phyloP scores from a whole-genome alignment of 1,284 basidiomycete species.

The Boletellus dicymbophilus region DNA sequence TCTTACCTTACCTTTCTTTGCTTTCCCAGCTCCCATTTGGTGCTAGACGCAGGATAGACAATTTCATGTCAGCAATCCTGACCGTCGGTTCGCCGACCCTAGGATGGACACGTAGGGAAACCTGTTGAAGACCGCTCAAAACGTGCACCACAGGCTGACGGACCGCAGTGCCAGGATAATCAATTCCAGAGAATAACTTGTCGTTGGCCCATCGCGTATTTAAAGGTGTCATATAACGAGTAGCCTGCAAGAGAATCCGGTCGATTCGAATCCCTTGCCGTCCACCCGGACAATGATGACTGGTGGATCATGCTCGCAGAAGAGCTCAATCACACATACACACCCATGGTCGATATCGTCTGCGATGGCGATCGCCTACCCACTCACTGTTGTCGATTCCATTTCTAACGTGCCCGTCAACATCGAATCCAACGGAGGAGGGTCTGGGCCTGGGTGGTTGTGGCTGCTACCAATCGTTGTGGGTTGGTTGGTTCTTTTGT shows the following conservation, averaged over 20 bases:
- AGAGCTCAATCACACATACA: constrained; percentile 29
- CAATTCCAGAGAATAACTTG: constrained; percentile 20
- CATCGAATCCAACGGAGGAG: constrained; percentile 36
- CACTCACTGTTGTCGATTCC: constrained; percentile 42
- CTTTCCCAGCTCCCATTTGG: constrained; percentile 47
- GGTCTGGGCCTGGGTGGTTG: constrained; percentile 40
- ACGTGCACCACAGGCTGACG: constrained; percentile 20
- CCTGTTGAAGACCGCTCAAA: constrained; percentile 31
- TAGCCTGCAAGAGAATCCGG: constrained; percentile 30
- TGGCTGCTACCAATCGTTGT: constrained; percentile 45
- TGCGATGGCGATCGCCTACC: constrained; percentile 40
- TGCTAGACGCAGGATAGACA: constrained; percentile 22
- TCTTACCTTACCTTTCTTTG: constrained; percentile 44
- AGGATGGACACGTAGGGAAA: constrained; percentile 29
- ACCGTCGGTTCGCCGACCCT: constrained; percentile 35
- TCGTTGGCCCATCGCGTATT: constrained; percentile 31
- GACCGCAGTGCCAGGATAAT: constrained; percentile 16
- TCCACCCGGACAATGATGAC: constrained; percentile 33
- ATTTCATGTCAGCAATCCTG: constrained; percentile 32
- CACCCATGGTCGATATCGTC: constrained; percentile 44
- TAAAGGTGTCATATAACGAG: constrained; percentile 32
- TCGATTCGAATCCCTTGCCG: constrained; percentile 31
- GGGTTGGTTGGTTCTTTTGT: constrained; percentile 42
- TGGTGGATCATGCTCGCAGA: constrained; percentile 30
- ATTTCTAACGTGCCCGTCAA: constrained; percentile 28